These are phyloP conservation scores for Neophaeococcomyces mojaviensis DNA, from an alignment of 2,329 filamentous ascomycete genomes.

Conservation along the genomic window DNA sequence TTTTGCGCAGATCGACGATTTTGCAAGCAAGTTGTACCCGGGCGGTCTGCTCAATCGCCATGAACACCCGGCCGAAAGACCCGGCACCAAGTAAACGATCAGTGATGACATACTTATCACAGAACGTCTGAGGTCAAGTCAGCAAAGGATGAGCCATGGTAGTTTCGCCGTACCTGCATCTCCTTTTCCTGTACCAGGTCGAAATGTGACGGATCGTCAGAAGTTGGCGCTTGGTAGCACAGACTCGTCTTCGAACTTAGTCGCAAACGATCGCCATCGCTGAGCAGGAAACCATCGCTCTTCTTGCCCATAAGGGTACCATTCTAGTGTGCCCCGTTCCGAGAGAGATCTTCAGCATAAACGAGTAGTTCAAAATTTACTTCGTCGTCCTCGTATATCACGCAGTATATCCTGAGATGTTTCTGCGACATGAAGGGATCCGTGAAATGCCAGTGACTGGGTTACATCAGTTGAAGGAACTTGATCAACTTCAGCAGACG, in stretches of 20 bases:
- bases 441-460: constrained; percentile 29
- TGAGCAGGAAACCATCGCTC: constrained; percentile 30
- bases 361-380: constrained; percentile 31
- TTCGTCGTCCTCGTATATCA: constrained; percentile 35
- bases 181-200: constrained; percentile 28
- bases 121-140: constrained; percentile 25
- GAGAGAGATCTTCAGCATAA: constrained; percentile 37
- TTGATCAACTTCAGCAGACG: not conserved
- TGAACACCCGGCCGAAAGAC: constrained; percentile 35
- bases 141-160: constrained; percentile 5
- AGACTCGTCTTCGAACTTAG: constrained; percentile 20
- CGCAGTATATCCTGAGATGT: constrained; percentile 38
- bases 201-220: constrained; percentile 14
- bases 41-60: constrained; percentile 31
- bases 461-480: constrained; percentile 5
- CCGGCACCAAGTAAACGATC: constrained; percentile 35
- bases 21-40: constrained; percentile 39
- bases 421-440: constrained; percentile 33
- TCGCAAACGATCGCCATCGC: constrained; percentile 31
- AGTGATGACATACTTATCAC: constrained; percentile 31
- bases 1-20: constrained; percentile 31
- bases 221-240: not conserved
- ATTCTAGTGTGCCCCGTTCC: constrained; percentile 36
- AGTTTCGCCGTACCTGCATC: constrained; percentile 26
- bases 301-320: constrained; percentile 28